Base-by-base conservation (phyloP, 768 basidiomycete species). In the Suillus decipiens region DNA sequence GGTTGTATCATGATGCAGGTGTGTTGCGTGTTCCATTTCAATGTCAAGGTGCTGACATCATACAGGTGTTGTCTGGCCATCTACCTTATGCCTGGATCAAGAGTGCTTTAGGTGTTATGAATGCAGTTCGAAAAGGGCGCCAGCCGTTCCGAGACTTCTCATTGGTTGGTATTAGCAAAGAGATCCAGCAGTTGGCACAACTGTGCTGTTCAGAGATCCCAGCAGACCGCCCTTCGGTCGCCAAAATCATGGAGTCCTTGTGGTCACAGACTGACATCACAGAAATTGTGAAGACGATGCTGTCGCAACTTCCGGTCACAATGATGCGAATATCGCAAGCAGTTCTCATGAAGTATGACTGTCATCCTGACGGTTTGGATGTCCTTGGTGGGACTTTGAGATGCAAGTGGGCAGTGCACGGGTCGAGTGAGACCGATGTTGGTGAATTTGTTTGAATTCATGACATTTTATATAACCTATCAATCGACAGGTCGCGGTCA, bases 91-190 rank as follows among this genome's bases (percentile, higher is more conserved):
- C 2, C 6, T 1, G 6, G 0, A 3, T 24, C 24, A 1, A 0
- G 2, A 15, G 0, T 15, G 0, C 0, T 48, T 3, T 8, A 0
- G 0, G 0, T 3, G 14, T 48, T 24, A 48, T 48, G 14, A 0
- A 0, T 14, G 47, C 22, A 48, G 2, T 48, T 0, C 1, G 1
- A 47, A 12, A 0, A 6, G 47, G 47, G 22, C 6, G 7, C 24
- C 0, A 1, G 3, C 47, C 47, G 24, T 48, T 48, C 22, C 1
- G 3, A 28, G 28, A 28, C 28, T 1, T 11, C 11, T 22, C 6
- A 12, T 47, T 12, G n/a, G 3, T 22, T 12, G 11, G 4, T 47
- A 15, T 48, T 12, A 6, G 1, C 24, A 24, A 24, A 8, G 47
- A 24, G 15, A 48, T 48, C 2, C 6, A 48, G 24, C 24, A 1